Percentiles rank a stretch among this genome's conserved stretches.
phyloP scores from a whole-genome alignment of 139 green algal species.

The Coccomyxa sp. region DNA sequence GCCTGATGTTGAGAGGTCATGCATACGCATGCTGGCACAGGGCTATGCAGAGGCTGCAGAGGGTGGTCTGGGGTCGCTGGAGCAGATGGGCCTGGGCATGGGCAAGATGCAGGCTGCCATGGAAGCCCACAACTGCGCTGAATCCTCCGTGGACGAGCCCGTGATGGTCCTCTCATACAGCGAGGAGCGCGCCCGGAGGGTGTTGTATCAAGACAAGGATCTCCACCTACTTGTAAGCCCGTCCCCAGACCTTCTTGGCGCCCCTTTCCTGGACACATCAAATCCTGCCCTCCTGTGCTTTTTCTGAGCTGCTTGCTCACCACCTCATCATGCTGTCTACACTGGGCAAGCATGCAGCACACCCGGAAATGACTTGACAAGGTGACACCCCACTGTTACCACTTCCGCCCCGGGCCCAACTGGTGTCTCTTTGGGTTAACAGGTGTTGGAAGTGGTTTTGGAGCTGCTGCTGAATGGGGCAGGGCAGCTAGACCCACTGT shows the following conservation, averaged over 20 bases:
- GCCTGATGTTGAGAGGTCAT: not conserved
- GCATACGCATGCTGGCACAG: not conserved
- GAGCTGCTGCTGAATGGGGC: conserved; percentile 36
- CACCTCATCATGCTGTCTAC: not conserved
- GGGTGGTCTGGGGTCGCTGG: conserved; percentile 10
- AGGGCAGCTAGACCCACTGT: conserved; percentile 39
- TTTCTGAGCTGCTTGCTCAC: not conserved
- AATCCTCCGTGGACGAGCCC: not conserved
- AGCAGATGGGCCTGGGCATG: conserved; percentile 24
- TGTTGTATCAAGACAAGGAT: conserved; percentile 32
- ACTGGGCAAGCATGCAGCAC: not conserved
- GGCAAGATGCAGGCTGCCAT: conserved; percentile 38
- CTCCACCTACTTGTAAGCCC: conserved; percentile 33
- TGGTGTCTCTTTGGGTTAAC: not conserved
- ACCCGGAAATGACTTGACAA: not conserved
- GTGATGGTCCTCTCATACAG: conserved; percentile 18
- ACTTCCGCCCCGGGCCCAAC: not conserved
- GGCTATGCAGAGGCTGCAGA: not conserved
- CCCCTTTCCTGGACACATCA: not conserved
- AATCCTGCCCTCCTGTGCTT: not conserved
- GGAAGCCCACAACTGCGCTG: not conserved
- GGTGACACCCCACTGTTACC: not conserved
- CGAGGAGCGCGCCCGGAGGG: conserved; percentile 22
- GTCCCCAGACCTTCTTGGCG: not conserved
- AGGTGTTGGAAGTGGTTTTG: conserved; percentile 44